Conservation (phyloP, 257 asterid genomes). For the Marsdenia floribunda region DNA sequence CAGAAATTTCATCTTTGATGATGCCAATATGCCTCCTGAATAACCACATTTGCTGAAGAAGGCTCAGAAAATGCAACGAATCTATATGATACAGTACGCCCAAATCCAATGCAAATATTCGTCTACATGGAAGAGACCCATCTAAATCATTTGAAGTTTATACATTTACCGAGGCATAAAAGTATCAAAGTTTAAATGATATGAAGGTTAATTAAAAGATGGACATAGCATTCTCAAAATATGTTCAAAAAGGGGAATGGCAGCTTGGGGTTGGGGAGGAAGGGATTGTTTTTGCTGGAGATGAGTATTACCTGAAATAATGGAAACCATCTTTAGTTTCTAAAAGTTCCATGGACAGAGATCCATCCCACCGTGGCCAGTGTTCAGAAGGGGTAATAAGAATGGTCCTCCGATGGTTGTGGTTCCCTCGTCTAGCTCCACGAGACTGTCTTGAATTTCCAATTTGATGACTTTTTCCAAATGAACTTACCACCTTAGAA, state of each 20-base stretch:
- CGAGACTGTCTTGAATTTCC: constrained; percentile 57
- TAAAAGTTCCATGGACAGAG: constrained; percentile 80
- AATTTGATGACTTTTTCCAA: constrained; percentile 51
- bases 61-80: background rate
- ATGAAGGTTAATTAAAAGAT: background rate
- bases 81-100: background rate
- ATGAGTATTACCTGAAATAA: constrained; percentile 58
- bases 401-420: constrained; percentile 62
- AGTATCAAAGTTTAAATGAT: background rate
- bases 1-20: background rate
- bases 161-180: background rate
- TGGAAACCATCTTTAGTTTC: constrained; percentile 54
- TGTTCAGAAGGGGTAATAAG: constrained; percentile 82
- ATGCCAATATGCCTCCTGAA: background rate
- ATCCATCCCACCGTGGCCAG: constrained; percentile 98
- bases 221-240: background rate
- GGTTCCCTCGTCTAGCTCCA: constrained; percentile 71
- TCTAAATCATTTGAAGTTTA: background rate
- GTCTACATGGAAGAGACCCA: background rate
- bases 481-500: constrained; percentile 72
- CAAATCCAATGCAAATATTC: background rate
- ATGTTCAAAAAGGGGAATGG: background rate
- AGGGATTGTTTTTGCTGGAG: background rate
- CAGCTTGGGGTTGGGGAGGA: background rate
- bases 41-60: background rate